Base-by-base conservation (phyloP, 108 stramenopile genomes). In the Fragilariopsis cylindrus region DNA sequence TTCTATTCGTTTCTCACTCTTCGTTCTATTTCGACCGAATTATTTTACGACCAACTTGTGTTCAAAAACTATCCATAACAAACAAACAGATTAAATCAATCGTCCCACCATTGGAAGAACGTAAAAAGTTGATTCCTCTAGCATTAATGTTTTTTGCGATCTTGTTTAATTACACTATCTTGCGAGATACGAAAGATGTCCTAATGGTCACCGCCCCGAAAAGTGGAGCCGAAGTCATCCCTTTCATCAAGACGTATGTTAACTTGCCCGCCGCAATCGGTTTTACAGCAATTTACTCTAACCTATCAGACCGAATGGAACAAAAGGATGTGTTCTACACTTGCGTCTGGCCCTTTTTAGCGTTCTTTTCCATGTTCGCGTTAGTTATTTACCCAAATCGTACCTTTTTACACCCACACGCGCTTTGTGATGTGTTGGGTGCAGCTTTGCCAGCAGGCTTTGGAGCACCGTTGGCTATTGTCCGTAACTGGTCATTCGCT, bases 81-180 rank as follows among this genome's bases (percentile, higher is more conserved):
- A n/a, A 57, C 30, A 56, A 5, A 42, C 70, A 88, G 84, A 52
- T 96, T 65, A 84, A 89, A 79, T 69, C 81, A 18, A 63, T 70
- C 54, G 78, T 96, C 43, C 95, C 95, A 18, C 88, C 91, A 6
- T 78, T 81, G 12, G 75, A 87, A 41, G 97, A 97, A 82, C 84
- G 92, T 16, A 93, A 96, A 72, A 98, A 98, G 79, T 79, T 98
- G 19, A 47, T 97, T 6, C 97, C 98, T 9, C 79, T 98, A 44
- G 95, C 89, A 7, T 55, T 90, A 57, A 98, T 98, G 95, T 97
- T 98, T 81, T 98, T 98, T 84, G 96, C 93, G 76, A 97, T 97
- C 62, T 84, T 98, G 16, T 98, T 98, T 87, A 98, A 97, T 84
- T 98, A 98, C 87, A 98, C 98, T 69, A 97, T 98, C 71, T 84